Percentiles rank a stretch among this genome's conserved stretches.
phyloP scores from a whole-genome alignment of 2,329 filamentous ascomycete species.

The Penicillium crustosum region DNA sequence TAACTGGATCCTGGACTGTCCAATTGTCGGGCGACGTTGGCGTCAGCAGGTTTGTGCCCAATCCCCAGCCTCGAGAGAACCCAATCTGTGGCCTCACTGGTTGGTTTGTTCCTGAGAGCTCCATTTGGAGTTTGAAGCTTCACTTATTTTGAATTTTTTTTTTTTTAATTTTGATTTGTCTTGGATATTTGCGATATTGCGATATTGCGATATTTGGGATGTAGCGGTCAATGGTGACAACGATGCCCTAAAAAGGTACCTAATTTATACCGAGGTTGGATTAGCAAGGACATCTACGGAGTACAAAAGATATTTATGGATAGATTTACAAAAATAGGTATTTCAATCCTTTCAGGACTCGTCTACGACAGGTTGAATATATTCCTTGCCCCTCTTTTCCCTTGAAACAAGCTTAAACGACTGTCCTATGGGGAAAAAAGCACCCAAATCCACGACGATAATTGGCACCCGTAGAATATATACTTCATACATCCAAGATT shows the following conservation, averaged over 20 bases:
- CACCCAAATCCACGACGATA: neutral
- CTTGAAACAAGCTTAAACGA: neutral
- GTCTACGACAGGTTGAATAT: neutral
- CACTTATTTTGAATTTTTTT: constrained; percentile 16
- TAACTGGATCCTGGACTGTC: constrained; percentile 3
- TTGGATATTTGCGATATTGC: no score
- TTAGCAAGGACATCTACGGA: neutral
- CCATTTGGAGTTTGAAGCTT: constrained; percentile 16
- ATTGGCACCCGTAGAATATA: neutral
- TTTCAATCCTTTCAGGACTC: neutral
- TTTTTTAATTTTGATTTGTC: constrained; percentile 7
- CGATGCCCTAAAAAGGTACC: neutral
- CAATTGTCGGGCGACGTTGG: constrained; percentile 12
- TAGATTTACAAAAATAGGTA: neutral
- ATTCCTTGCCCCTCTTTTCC: neutral
- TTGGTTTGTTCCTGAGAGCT: constrained; percentile 11
- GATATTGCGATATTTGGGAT: neutral
- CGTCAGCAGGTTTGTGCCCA: constrained; percentile 21
- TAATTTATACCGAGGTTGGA: neutral
- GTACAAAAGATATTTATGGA: neutral
- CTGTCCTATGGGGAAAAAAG: neutral
- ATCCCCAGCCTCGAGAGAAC: constrained; percentile 26
- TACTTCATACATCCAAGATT: neutral
- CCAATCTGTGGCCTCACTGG: constrained; percentile 25
- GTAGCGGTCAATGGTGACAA: constrained; percentile 14